phyloP scores from a whole-genome alignment of 2,329 filamentous ascomycete species.

The Talaromyces sp. region DNA sequence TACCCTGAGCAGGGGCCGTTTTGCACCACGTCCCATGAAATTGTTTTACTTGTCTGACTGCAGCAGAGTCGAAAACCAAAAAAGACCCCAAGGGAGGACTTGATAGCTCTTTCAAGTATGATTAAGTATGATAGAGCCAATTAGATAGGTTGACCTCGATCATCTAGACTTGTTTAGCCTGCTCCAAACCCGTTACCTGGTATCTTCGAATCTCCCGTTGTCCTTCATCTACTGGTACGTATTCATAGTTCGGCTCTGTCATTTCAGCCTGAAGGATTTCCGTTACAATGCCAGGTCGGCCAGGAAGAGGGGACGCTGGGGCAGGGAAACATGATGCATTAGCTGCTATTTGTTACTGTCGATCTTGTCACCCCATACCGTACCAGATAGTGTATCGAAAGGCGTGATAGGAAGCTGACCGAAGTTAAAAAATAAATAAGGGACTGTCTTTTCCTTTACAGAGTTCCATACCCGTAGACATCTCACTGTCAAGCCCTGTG shows the following conservation, averaged over 20 bases:
- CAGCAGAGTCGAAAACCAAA: not conserved
- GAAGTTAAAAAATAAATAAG: not conserved
- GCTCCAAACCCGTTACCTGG: not conserved
- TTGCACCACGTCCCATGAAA: not conserved
- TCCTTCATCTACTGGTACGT: not conserved
- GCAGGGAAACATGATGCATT: not conserved
- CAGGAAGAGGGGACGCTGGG: not conserved
- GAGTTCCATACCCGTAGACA: not conserved
- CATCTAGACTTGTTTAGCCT: not conserved
- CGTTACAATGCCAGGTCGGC: not conserved
- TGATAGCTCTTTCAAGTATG: not conserved
- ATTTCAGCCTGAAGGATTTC: not conserved
- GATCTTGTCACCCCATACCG: slow-evolving; percentile 6
- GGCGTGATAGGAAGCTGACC: not conserved
- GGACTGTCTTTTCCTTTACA: not conserved
- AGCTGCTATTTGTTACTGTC: slow-evolving; percentile 8
- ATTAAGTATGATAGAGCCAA: not conserved
- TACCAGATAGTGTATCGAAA: not conserved
- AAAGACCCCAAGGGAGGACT: not conserved
- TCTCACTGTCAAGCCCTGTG: not conserved
- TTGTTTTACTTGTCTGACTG: not conserved
- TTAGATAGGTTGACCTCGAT: not conserved
- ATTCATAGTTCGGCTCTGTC: not conserved
- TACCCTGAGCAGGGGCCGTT: slow-evolving; percentile 4
- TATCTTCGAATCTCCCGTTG: not conserved